Base-by-base conservation (phyloP, 2,329 filamentous ascomycete genomes). In the Cladosporium sp. region DNA sequence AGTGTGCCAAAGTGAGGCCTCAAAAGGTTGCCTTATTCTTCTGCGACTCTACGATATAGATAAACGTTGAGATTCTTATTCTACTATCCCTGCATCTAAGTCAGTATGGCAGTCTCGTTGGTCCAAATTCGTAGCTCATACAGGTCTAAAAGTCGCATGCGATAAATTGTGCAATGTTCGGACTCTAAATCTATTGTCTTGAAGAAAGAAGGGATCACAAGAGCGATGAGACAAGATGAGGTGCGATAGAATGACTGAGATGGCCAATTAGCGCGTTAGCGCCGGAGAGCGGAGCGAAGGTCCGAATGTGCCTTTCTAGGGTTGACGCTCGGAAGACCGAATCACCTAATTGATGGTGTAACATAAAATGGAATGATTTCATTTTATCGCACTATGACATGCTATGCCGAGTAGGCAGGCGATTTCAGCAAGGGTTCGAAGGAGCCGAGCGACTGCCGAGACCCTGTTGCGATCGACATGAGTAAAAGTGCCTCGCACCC, bases 181-280 rank as follows among this genome's bases (percentile, higher is more conserved):
- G 15, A 47, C 25, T 47, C 25, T 11, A n/a, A 45, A 15, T 17
- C 30, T 30, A 2, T 2, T 47, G n/a, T n/a, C n/a, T 15, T 47
- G 28, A 47, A 47, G 43, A 47, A 47, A 47, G 14, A n/a, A 30
- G 20, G 49, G 17, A 39, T 51, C 49, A 51, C 49, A 36, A 39
- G 49, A 17, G 34, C 49, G 22, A 51, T 51, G 49, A 51, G 49
- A 51, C 49, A 51, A 51, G 15, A 34, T 51, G 49, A 51, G 49
- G 49, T 51, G 49, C 34, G 49, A 51, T 51, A 20, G 36, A 39
- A 51, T 51, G 49, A 51, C 49, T 51, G 49, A 51, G 49, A 51
- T 38, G 49, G 34, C 1, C 12, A 11, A 38, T 39, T 8, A 51
- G 34, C 49, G 49, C 49, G 47, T 37, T 37, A 50, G 47, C 47